Base-by-base conservation (phyloP, 345 rosid species). In the Gossypium mustelinum region DNA sequence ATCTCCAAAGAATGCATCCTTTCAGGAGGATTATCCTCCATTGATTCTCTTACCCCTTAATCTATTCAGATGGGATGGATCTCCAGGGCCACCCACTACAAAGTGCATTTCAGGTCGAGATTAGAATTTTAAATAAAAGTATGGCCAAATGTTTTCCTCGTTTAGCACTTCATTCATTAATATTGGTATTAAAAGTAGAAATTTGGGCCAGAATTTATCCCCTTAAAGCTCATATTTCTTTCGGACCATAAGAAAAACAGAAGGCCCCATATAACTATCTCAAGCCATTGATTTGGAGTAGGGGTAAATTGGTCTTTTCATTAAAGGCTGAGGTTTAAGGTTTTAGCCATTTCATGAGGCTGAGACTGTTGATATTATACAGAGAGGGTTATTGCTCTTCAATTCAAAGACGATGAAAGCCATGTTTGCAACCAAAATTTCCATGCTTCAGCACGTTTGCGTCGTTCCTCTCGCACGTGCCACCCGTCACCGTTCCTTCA, bases 401-500 rank as follows among this genome's bases (percentile, higher is more conserved):
- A 14, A 54, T 39, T 60, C n/a, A 20, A 54, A 48, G 64, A 60
- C 41, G 41, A 60, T 10, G n/a, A 27, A 72, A 58, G 18, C 12
- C 77, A 89, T 89, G 77, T 81, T 82, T 8, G 80, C 87, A 10
- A 76, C 82, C 73, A 85, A 89, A 29, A 79, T 85, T 81, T 87
- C 93, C 78, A 67, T 90, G 77, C 88, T 91, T 72, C 92, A 88
- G 55, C 88, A 89, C 22, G 78, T 79, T 24, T 79, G 85, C 85
- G 71, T 92, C 78, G 75, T 78, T 2, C 91, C 95, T 6, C 60
- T 88, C 25, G 83, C 89, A 9, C 97, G 91, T 54, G 84, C 83
- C 71, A 77, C 79, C 0, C 81, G 82, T 7, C 83, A 85, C 13
- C 83, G 82, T 73, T 78, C 93, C 39, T 41, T 80, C 45, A 34